Evolutionary conservation across 352 stramenopile species (phyloP).

Genomic region (Phytophthora macrochlamydospora): DNA sequence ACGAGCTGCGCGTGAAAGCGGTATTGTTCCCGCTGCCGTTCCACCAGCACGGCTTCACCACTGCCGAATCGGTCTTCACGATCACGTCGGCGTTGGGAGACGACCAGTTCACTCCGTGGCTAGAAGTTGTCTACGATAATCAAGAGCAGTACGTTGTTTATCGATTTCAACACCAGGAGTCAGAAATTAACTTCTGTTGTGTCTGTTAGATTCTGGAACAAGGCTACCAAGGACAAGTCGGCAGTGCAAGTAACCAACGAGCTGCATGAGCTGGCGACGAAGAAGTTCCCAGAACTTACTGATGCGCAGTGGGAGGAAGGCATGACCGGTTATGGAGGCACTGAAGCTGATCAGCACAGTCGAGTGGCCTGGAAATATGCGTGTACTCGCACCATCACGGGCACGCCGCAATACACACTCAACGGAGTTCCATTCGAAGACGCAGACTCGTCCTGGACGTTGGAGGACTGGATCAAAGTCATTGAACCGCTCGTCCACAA

Average conservation of each 20-base stretch:
- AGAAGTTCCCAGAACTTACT: slow-evolving; percentile 60
- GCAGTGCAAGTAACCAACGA: slow-evolving; percentile 65
- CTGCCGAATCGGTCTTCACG: slow-evolving; percentile 62
- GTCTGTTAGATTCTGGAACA: slow-evolving; percentile 69
- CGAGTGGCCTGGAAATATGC: slow-evolving; percentile 77
- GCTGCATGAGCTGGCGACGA: slow-evolving; percentile 57
- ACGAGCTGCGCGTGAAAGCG: slow-evolving; percentile 64
- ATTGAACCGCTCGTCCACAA: slow-evolving; percentile 21
- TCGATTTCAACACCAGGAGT: too few species aligned
- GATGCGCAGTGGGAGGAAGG: slow-evolving; percentile 62
- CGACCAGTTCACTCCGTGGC: slow-evolving; percentile 56
- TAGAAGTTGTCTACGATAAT: slow-evolving; percentile 73
- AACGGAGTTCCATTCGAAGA: slow-evolving; percentile 66
- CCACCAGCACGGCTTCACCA: slow-evolving; percentile 72
- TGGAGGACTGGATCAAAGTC: slow-evolving; percentile 67
- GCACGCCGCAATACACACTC: slow-evolving; percentile 79
- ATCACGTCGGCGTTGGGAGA: slow-evolving; percentile 61
- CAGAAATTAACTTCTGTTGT: background rate
- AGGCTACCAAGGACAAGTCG: slow-evolving; percentile 65
- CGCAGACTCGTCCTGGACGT: slow-evolving; percentile 61
- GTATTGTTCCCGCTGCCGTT: slow-evolving; percentile 76
- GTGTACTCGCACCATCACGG: slow-evolving; percentile 66
- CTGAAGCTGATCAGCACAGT: slow-evolving; percentile 52
- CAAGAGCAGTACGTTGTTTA: slow-evolving; percentile 56
- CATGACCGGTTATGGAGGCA: slow-evolving; percentile 77